phyloP scores from a whole-genome alignment of 2,329 filamentous ascomycete genomes.

The Xylaria sp. region DNA sequence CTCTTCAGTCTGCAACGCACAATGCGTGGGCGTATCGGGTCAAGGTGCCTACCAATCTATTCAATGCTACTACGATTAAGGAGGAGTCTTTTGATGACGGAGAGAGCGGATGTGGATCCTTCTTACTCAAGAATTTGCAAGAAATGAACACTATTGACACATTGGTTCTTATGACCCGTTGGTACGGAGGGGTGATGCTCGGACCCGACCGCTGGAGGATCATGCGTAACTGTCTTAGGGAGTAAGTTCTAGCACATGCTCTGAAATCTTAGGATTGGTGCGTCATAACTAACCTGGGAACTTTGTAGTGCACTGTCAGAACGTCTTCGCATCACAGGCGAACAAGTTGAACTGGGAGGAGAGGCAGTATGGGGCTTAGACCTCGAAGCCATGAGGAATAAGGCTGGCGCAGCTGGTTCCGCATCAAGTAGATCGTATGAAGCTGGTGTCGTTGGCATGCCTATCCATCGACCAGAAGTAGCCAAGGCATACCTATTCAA shows the following conservation, averaged over 20 bases:
- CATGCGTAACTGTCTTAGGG: conserved; percentile 67
- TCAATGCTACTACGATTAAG: conserved; percentile 52
- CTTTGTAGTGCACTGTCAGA: conserved; percentile 59
- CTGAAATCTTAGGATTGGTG: too few species aligned
- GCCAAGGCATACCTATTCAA: conserved; percentile 69
- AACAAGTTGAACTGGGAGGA: conserved; percentile 54
- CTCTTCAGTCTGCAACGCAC: conserved; percentile 65
- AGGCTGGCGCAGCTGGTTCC: conserved; percentile 46
- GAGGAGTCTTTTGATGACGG: conserved; percentile 69
- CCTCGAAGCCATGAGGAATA: conserved; percentile 60
- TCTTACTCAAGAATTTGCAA: conserved; percentile 65
- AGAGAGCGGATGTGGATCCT: conserved; percentile 67
- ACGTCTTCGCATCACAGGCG: conserved; percentile 56
- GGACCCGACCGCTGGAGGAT: conserved; percentile 71
- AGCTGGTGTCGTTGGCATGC: conserved; percentile 64
- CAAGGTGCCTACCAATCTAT: conserved; percentile 48
- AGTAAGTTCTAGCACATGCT: conserved; percentile 41
- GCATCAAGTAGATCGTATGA: conserved; percentile 46
- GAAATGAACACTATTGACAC: conserved; percentile 62
- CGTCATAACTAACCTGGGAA: conserved; percentile 8
- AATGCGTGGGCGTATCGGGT: conserved; percentile 66
- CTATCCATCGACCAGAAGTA: conserved; percentile 78
- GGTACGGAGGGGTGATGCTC: conserved; percentile 71
- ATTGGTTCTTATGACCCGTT: conserved; percentile 68
- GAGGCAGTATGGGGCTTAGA: conserved; percentile 72